Base-by-base conservation (phyloP, 73 alveolate genomes). In the Tetrahymena borealis region DNA sequence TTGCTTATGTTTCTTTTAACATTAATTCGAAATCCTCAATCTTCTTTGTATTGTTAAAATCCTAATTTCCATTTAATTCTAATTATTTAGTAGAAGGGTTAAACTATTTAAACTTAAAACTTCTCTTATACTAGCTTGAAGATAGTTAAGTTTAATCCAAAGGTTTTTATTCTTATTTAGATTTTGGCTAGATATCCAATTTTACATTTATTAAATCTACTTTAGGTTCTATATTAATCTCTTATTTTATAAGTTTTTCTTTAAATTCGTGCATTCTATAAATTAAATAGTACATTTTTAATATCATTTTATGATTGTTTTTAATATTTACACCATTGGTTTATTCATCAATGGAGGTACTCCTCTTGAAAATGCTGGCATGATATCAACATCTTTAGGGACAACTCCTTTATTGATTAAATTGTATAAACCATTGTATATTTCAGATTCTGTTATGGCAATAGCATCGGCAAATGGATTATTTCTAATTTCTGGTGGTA, bases 341-440 rank as follows among this genome's bases (percentile, higher is more conserved):
- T 79, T 94, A 60, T 95, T 95, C 39, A 79, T 94, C 91, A 97
- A 95, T 16, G 99, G 99, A 93, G 98, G 97, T 41, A 97, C 98
- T 31, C 98, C 99, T 91, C 97, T 96, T 35, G 95, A 96, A 77
- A 98, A 96, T 7, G 98, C 98, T 11, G 99, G 99, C 24, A 99
- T 94, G 20, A 98, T 95, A 92, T 98, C 99, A 9, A 97, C 98
- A 90, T 94, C 98, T 97, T 96, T 96, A 18, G 99, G 99, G 33
- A 98, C 96, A 38, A 96, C 95, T 12, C 99, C 99, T 91, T 97
- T 93, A 31, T 95, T 95, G 15, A 97, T 91, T 94, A 98, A 90
- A 93, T 97, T 97, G 79, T 94, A 93, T 95, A 98, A 90, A 38
- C 99, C 99, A 92, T 98, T 97, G 24, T 95, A 33, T 33, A 98